These are phyloP conservation scores for Rubia balearica DNA, from an alignment of 305 asterid genomes.

Conservation along the genomic window DNA sequence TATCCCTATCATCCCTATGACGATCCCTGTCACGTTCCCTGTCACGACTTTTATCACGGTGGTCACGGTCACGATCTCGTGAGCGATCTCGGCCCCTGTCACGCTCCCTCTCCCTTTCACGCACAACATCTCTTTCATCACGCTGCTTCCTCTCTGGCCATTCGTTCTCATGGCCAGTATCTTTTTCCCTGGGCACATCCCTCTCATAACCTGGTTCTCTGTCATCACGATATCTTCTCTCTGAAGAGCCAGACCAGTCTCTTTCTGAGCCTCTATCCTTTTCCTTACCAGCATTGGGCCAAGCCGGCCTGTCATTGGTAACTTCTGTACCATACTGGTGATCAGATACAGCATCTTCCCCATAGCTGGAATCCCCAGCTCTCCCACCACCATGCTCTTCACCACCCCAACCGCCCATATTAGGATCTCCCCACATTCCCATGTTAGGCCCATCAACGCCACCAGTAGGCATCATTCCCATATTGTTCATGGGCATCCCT, in stretches of 20 bases:
- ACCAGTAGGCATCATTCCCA: constrained; percentile 69
- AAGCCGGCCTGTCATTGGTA: constrained; percentile 53
- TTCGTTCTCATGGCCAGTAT: constrained; percentile 40
- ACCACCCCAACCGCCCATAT: constrained; percentile 61
- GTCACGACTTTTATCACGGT: constrained; percentile 39
- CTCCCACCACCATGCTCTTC: constrained; percentile 70
- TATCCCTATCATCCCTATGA: constrained; percentile 56
- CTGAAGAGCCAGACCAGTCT: constrained; percentile 77
- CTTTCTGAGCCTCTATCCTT: constrained; percentile 70
- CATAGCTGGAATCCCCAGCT: constrained; percentile 71
- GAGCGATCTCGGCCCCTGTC: constrained; percentile 40
- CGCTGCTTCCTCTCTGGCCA: constrained; percentile 56
- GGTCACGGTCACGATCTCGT: constrained; percentile 43
- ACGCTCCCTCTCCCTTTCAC: constrained; percentile 54
- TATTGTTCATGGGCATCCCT: constrained; percentile 65
- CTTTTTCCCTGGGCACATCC: constrained; percentile 49
- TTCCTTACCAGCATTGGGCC: constrained; percentile 50
- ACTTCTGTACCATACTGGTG: constrained; percentile 58
- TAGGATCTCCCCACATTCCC: constrained; percentile 77
- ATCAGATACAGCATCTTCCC: constrained; percentile 67
- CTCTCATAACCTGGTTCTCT: constrained; percentile 61
- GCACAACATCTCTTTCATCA: constrained; percentile 49
- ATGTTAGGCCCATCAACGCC: constrained; percentile 61
- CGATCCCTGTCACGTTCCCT: constrained; percentile 37
- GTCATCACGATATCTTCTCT: constrained; percentile 66